Conservation (phyloP, 177 flowering plant genomes). For the Vitis hybrid region DNA sequence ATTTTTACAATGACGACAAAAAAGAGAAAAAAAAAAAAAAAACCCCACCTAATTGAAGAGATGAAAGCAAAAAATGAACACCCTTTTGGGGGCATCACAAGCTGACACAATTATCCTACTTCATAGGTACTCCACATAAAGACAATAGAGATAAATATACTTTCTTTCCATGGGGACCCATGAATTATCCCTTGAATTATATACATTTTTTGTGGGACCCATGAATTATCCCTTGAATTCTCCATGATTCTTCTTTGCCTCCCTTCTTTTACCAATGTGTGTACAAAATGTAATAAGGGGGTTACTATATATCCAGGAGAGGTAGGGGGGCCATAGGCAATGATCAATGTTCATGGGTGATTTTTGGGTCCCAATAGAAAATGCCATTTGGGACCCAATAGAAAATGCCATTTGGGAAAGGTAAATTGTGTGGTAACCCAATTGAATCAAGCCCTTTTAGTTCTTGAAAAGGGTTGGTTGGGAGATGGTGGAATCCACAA, state of each 20-base stretch:
- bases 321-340: neutral
- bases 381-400: neutral
- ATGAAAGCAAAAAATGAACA: slow-evolving; percentile 3
- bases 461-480: neutral
- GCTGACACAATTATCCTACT: slow-evolving; percentile 20
- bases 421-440: neutral
- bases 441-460: neutral
- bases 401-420: neutral
- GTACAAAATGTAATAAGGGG: neutral
- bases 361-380: slow-evolving; percentile 1
- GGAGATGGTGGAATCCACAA: neutral
- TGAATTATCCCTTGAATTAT: neutral
- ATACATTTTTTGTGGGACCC: neutral
- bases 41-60: neutral
- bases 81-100: slow-evolving; percentile 22
- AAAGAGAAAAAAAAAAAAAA: neutral
- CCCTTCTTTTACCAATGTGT: neutral
- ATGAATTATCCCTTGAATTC: neutral
- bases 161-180: slow-evolving; percentile 1
- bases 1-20: neutral
- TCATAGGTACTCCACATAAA: neutral
- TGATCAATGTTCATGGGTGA: slow-evolving; percentile 9
- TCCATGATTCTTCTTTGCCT: neutral
- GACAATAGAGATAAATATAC: neutral
- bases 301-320: neutral